Conservation (phyloP, 345 rosid genomes). For the Angophora floribunda region DNA sequence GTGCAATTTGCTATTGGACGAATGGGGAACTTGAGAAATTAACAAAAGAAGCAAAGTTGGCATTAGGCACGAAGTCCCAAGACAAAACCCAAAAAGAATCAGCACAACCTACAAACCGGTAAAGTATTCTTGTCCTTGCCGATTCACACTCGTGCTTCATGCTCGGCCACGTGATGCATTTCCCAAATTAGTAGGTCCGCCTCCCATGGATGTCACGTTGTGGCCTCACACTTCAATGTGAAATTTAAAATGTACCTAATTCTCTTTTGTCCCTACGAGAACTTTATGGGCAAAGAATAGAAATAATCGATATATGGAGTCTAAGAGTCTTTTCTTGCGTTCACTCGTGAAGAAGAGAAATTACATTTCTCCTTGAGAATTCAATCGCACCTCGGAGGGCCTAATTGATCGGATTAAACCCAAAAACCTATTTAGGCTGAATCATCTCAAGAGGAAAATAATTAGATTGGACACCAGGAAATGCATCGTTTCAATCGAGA, state of each 20-base stretch:
- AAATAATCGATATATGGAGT: background rate
- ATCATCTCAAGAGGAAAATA: background rate
- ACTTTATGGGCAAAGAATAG: background rate
- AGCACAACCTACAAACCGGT: background rate
- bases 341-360: background rate
- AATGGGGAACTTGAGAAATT: background rate
- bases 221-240: background rate
- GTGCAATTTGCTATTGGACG: background rate
- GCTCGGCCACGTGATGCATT: background rate
- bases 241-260: background rate
- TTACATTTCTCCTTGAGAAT: background rate
- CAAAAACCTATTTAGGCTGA: background rate
- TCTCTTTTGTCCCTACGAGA: background rate
- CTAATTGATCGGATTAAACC: background rate
- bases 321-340: background rate
- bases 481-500: background rate
- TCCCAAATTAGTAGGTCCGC: background rate
- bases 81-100: background rate
- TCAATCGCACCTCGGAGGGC: background rate
- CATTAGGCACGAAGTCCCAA: background rate
- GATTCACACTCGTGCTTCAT: background rate
- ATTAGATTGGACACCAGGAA: background rate
- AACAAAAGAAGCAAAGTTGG: background rate
- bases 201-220: background rate
- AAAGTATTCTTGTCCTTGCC: background rate